Base-by-base conservation (phyloP, 2,329 filamentous ascomycete species). In the Hypomyces perniciosus region DNA sequence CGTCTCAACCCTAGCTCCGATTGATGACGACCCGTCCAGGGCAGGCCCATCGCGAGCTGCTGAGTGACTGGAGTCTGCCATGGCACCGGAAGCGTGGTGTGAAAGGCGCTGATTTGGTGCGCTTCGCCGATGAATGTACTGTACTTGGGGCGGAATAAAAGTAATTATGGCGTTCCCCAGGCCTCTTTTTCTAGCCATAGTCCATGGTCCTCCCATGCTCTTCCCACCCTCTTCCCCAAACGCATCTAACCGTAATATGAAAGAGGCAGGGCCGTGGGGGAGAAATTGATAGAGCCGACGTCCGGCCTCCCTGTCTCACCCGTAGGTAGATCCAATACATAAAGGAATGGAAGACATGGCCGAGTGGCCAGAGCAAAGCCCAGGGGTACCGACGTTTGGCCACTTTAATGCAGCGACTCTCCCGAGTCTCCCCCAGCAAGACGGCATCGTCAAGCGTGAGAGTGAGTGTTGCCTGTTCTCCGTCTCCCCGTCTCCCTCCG, bases 391-490 rank as follows among this genome's bases (percentile, higher is more conserved):
- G 48, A 46, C 44, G 35, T 27, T 44, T 42, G 53, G 56, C 31
- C 50, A 54, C 40, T 62, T 63, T 61, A 59, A 59, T 62, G 61
- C 59, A 62, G 59, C 55, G 60, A 59, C 58, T 62, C 51, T 62
- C 59, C 60, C 20, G 20, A 20, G 38, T 34, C 38, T 28, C 46
- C 38, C 13, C 31, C 48, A 50, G 45, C 46, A 35, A 38, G 44
- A 40, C 42, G 31, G 39, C 51, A 26, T 40, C 28, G 42, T 39
- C 43, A 31, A 30, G 33, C 6, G 13, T 26, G 40, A 42, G 10
- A 37, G 29, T 10, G 41, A 9, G 30, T n/a, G 29, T 40, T 42
- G 38, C 42, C 41, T 35, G n/a, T 28, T 44, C 38, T n/a, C 33
- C 13, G n/a, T 48, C 40, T 44, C 9, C 26, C 20, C 20, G 20